Evolutionary conservation across 2,329 filamentous ascomycete genomes (phyloP), one percentile per base, ranked within the genome.

Genomic region (Epichloe sylvatica): DNA sequence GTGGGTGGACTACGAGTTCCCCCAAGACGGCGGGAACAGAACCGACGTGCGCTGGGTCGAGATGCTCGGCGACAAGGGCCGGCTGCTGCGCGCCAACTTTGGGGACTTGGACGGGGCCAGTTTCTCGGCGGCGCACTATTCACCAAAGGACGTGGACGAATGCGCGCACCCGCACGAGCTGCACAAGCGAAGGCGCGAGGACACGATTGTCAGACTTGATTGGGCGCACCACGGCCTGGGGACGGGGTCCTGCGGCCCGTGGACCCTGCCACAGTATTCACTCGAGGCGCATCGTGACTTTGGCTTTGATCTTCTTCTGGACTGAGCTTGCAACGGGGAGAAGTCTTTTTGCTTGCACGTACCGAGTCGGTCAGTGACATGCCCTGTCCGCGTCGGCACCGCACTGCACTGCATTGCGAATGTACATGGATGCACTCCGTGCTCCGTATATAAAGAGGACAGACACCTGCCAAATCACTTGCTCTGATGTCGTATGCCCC

Each of bases 21-120:
- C 82, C 0, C 83, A 86, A 61, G 83, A 86, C 52, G 72, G 70
- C 34, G 78, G 79, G 0, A 85, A 85, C 60, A 70, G 78, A 17
- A 80, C 76, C 0, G 81, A 84, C 56, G 75, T 76, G 1, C 68
- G 76, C 2, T 83, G 78, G 75, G 70, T 84, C 3, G 69, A 72
- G 60, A 67, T 77, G 49, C 57, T 62, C 19, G 59, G 59, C 6
- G 63, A 59, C 53, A 59, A 57, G 19, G 62, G 51, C 1, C 56
- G 63, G 0, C 53, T 75, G 15, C 51, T 77, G 45, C 64, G 71
- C 8, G 73, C 71, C 2, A 57, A 64, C 3, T 76, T 72, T 52
- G 71, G 70, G 0, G 64, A 67, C n/a, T 60, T 70, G 15, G 63
- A 70, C 2, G 72, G 71, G 2, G 71, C 70, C 0, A 74, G 72